Evolutionary conservation across 164 flowering plant genomes (phyloP).

Genomic region (Cinnamomum chago): DNA sequence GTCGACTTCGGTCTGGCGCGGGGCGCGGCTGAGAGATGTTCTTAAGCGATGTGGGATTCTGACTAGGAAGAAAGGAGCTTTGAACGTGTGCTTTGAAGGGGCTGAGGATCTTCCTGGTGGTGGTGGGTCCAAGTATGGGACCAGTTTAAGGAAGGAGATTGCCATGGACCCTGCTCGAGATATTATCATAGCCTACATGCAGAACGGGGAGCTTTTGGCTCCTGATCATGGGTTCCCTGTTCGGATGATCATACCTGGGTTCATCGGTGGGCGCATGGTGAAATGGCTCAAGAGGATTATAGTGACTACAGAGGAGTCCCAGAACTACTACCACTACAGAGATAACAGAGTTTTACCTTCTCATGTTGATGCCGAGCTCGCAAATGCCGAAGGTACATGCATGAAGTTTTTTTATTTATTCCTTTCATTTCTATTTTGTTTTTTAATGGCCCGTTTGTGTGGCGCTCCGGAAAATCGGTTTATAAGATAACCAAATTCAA

Average conservation of each 20-base stretch:
- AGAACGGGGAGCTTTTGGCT: conserved; percentile 66
- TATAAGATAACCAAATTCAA: no score
- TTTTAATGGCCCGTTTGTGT: no score
- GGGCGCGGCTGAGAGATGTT: conserved; percentile 55
- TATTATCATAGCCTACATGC: conserved; percentile 86
- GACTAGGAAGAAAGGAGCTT: conserved; percentile 38
- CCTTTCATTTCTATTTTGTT: no score
- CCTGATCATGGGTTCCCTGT: conserved; percentile 97
- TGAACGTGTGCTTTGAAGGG: conserved; percentile 89
- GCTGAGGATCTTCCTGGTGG: conserved; percentile 90
- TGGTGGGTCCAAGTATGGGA: conserved; percentile 94
- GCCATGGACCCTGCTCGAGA: conserved; percentile 90
- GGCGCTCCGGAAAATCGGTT: no score
- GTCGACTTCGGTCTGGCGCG: conserved; percentile 90
- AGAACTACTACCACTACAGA: conserved; percentile 65
- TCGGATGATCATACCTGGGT: conserved; percentile 90
- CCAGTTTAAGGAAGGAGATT: conserved; percentile 52
- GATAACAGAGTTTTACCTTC: conserved; percentile 90
- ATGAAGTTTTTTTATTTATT: no score
- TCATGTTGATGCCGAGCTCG: conserved; percentile 90
- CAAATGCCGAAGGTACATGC: conserved; percentile 71
- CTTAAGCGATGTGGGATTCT: conserved; percentile 32
- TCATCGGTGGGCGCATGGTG: conserved; percentile 95
- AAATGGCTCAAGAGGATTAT: conserved; percentile 80
- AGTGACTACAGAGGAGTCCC: conserved; percentile 65